Conservation (phyloP, 2,329 filamentous ascomycete species). For the Dothistroma pini region DNA sequence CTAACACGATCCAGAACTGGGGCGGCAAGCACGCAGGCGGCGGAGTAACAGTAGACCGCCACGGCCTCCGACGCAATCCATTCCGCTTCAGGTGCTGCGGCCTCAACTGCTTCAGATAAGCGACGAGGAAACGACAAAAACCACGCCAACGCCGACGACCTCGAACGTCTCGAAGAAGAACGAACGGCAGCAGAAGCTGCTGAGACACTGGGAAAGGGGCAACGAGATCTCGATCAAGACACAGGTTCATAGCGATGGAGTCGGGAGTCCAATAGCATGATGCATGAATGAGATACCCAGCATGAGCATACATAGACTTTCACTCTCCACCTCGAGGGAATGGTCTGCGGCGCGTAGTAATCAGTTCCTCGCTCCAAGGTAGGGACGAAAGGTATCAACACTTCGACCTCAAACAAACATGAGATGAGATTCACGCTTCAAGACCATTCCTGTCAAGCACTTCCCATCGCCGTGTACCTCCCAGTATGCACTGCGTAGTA, state of each 20-base stretch:
- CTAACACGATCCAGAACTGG: conserved; percentile 26
- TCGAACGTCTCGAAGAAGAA: neutral
- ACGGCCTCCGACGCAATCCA: conserved; percentile 50
- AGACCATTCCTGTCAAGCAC: too few species aligned
- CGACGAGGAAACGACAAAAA: neutral
- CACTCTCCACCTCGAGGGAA: too few species aligned
- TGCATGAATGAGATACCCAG: neutral
- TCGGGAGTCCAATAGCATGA: neutral
- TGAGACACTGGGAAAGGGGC: neutral
- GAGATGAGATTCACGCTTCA: too few species aligned
- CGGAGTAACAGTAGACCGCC: conserved; percentile 50
- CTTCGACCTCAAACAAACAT: too few species aligned
- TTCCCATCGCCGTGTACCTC: too few species aligned
- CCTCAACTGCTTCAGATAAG: conserved; percentile 49
- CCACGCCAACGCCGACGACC: neutral
- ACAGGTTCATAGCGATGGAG: neutral
- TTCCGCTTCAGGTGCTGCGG: conserved; percentile 50
- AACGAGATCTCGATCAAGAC: neutral
- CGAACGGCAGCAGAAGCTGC: neutral
- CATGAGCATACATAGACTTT: neutral
- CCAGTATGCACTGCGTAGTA: too few species aligned
- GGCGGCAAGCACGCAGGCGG: conserved; percentile 45
- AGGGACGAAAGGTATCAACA: too few species aligned
- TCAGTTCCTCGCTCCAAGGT: too few species aligned
- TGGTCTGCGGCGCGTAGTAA: too few species aligned